Base-by-base conservation (phyloP, 441 rosid species). In the Cnidoscolus chayamansa region DNA sequence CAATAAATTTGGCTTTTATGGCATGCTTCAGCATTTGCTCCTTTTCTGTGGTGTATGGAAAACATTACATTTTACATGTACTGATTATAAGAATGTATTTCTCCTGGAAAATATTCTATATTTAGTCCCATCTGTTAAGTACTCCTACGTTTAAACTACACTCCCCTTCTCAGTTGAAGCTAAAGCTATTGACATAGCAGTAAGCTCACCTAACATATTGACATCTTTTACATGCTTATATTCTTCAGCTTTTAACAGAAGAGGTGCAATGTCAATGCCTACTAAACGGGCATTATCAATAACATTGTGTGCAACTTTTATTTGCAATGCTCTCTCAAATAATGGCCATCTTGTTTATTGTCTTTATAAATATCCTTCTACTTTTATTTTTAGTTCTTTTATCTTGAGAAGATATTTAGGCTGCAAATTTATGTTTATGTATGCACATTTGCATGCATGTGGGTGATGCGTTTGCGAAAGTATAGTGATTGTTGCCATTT, bases 151-250 rank as follows among this genome's bases (percentile, higher is more conserved):
- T 47, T 25, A 20, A 32, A 10, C 49, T 62, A 65, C 20, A 59
- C 25, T 30, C 59, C 8, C 16, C 58, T 62, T 68, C 25, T 68
- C 67, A 65, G 82, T 82, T 70, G 88, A 83, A 17, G 86, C 83
- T 72, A 73, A 83, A 17, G 86, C 82, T 72, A 73, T 82, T 75
- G 96, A 92, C 79, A 85, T 91, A 73, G 90, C 98, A 60, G 93
- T 92, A 73, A 63, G 20, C 16, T 30, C 73, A 49, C 63, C 13
- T 59, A 12, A 5, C 20, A 11, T 51, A 51, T 63, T 65, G n/a
- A 25, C 43, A 59, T 58, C 50, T 19, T 58, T 19, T 17, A 19
- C 20, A 31, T 50, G 57, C 17, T 56, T 4, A 8, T 54, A 5
- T 19, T 56, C 50, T 55, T 56, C 12, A 40, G 62, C 47, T 53